Percentiles rank a stretch among this genome's conserved stretches.
Conservation (phyloP, 2,329 filamentous ascomycete genomes). For the Ceratocystis colombiana region DNA sequence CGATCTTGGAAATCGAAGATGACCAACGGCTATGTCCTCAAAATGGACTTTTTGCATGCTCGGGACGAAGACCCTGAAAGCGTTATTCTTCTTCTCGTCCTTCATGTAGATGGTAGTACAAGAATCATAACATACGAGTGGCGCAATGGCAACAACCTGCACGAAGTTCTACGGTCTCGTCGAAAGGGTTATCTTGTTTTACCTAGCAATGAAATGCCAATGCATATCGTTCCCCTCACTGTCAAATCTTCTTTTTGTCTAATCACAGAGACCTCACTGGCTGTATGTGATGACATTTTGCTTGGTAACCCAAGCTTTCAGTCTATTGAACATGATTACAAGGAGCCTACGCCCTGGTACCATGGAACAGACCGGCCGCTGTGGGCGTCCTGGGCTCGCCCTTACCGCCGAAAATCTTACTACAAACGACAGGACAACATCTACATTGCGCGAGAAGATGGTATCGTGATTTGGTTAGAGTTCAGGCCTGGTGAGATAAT, state of each 20-base stretch:
- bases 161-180: slow-evolving; percentile 35
- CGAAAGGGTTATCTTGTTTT: slow-evolving; percentile 44
- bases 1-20: slow-evolving; percentile 36
- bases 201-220: slow-evolving; percentile 45
- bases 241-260: slow-evolving; percentile 61
- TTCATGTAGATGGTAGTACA: slow-evolving; percentile 41
- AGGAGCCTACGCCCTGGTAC: slow-evolving; percentile 38
- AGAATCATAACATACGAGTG: slow-evolving; percentile 52
- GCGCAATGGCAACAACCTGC: slow-evolving; percentile 44
- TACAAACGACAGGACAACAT: slow-evolving; percentile 62
- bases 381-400: slow-evolving; percentile 79
- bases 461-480: slow-evolving; percentile 62
- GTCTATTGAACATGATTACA: slow-evolving; percentile 36
- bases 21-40: slow-evolving; percentile 65
- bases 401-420: slow-evolving; percentile 55
- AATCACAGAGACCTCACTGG: slow-evolving; percentile 51
- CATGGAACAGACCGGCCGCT: slow-evolving; percentile 45
- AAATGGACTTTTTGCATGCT: slow-evolving; percentile 77
- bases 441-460: slow-evolving; percentile 82
- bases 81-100: slow-evolving; percentile 64
- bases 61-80: slow-evolving; percentile 57
- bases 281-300: slow-evolving; percentile 46
- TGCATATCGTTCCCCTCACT: slow-evolving; percentile 61
- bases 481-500: slow-evolving; percentile 47
- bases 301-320: slow-evolving; percentile 42